Evolutionary conservation across 1,284 basidiomycete genomes (phyloP).

Genomic region (Ceratobasidium sp.): DNA sequence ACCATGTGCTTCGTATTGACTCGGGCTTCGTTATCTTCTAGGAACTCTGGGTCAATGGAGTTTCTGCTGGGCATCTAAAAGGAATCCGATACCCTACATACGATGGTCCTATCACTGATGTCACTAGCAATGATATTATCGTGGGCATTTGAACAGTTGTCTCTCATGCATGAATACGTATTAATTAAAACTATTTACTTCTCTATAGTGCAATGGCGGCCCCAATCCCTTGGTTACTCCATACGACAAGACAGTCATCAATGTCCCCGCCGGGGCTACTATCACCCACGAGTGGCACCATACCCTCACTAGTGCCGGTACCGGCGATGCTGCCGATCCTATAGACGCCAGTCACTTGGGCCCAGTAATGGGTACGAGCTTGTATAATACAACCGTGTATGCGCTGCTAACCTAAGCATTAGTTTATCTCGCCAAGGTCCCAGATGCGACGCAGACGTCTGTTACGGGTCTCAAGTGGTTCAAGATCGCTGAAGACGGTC

Average conservation of each 20-base stretch:
- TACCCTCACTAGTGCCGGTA: constrained; percentile 31
- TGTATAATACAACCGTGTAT: too few species aligned
- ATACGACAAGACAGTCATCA: constrained; percentile 46
- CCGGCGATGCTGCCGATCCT: constrained; percentile 46
- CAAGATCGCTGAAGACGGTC: constrained; percentile 66
- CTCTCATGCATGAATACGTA: background rate
- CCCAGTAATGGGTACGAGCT: constrained; percentile 36
- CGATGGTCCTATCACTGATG: constrained; percentile 49
- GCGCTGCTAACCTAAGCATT: background rate
- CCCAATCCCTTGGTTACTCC: constrained; percentile 48
- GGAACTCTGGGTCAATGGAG: constrained; percentile 43
- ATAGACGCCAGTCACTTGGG: constrained; percentile 42
- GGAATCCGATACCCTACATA: constrained; percentile 36
- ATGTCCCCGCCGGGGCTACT: constrained; percentile 48
- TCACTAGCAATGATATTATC: constrained; percentile 46
- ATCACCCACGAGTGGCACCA: constrained; percentile 48
- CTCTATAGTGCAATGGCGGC: constrained; percentile 48
- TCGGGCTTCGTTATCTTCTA: background rate
- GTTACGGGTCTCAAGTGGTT: constrained; percentile 65
- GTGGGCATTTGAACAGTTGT: background rate
- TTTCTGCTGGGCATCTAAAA: constrained; percentile 28
- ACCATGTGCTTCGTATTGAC: background rate
- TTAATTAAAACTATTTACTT: background rate
- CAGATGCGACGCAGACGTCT: constrained; percentile 63
- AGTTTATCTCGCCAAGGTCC: constrained; percentile 65